Base-by-base conservation (phyloP, 2,329 filamentous ascomycete species). In the Claviceps spartinae region DNA sequence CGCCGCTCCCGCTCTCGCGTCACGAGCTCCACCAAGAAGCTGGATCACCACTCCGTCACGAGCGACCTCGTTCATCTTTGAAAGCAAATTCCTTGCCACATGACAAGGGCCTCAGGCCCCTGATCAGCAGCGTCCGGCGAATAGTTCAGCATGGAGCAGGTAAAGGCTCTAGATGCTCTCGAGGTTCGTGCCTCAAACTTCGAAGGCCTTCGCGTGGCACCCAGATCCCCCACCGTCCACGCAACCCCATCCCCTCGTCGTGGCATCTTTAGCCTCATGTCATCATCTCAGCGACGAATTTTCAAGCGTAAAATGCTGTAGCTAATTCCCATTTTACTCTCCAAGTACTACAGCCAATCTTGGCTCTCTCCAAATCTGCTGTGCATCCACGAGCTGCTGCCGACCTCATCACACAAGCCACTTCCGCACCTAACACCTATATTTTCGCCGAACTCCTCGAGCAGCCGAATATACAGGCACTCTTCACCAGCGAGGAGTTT, bases 361-460 rank as follows among this genome's bases (percentile, higher is more conserved):
- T 98, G 54, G 85, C 86, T 50, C 85, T 96, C 57, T 85, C 86
- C 62, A 93, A 90, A 65, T 86, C 88, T 11, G 88, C 88, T 56
- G 87, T 81, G 6, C 88, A 89, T 11, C 84, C 88, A 42, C 84
- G 86, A 60, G 88, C 89, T 54, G 85, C 90, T 43, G 84, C 86
- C 62, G 89, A 95, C 65, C 80, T 97, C 51, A 79, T 97, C 65
- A 81, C 77, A 45, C 87, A 89, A 69, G 93, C 90, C 55, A 97
- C 89, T 49, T 89, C 88, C n/a, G 83, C 83, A 52, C 82, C 86
- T 30, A 87, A 89, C 68, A 95, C 90, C 58, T 98, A 85, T 68
- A 78, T 97, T 69, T 98, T 98, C 72, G 81, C 86, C 59, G 91
- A 97, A 71, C 83, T 98, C n/a, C 82, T 98, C 40, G 78, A 86